Evolutionary conservation across 345 rosid genomes (phyloP).

Genomic region (Lumnitzera littorea): DNA sequence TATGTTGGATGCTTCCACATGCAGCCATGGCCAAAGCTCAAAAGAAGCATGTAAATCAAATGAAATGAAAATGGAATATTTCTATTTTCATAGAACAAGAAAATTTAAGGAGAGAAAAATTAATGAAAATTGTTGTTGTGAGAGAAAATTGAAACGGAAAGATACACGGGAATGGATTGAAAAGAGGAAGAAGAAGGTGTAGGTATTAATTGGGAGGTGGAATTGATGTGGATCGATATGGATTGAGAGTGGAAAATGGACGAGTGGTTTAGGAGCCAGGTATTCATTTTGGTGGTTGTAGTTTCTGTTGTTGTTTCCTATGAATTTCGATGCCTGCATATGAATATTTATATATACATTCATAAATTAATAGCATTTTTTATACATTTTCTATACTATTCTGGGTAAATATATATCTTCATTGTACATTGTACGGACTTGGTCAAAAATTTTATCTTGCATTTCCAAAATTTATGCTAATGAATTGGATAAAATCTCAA

Average conservation of each 20-base stretch:
- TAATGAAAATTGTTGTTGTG: neutral
- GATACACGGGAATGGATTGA: conserved; percentile 27
- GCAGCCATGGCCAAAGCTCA: conserved; percentile 44
- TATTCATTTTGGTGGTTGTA: conserved; percentile 5
- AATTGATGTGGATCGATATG: neutral
- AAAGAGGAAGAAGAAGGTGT: conserved; percentile 29
- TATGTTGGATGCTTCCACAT: conserved; percentile 58
- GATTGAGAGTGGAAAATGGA: conserved; percentile 31
- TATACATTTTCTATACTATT: no score
- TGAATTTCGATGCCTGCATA: no score
- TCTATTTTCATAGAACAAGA: conserved; percentile 3
- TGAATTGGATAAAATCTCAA: no score
- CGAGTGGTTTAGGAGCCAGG: conserved; percentile 20
- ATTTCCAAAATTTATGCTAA: no score
- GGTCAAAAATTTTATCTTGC: no score
- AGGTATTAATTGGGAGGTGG: conserved; percentile 20
- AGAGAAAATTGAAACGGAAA: conserved; percentile 1
- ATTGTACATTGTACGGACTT: no score
- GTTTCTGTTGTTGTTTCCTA: conserved; percentile 13
- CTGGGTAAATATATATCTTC: no score
- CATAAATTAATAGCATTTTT: no score
- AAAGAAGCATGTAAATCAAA: no score
- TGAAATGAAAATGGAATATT: neutral
- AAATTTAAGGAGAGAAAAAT: neutral
- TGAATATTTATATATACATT: no score